phyloP scores from a whole-genome alignment of 495 filamentous ascomycete genomes.

The Xylaria venustula region DNA sequence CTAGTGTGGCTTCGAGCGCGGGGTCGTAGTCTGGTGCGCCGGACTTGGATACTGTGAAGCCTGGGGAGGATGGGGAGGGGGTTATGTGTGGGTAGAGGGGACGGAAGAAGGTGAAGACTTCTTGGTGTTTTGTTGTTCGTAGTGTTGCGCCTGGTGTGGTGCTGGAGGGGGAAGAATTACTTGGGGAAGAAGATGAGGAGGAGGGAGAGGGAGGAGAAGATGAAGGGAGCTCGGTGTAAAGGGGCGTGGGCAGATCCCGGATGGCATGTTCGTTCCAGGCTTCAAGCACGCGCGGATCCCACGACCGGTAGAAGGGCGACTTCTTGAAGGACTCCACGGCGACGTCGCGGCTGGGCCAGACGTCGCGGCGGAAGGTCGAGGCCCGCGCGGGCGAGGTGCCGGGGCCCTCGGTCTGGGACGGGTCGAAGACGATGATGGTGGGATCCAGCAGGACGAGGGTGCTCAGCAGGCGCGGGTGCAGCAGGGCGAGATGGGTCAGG shows the following conservation, averaged over 20 bases:
- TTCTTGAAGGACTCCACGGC: conserved; percentile 60
- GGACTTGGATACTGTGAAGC: conserved; percentile 19
- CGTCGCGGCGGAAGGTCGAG: conserved; percentile 64
- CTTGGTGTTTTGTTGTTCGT: conserved; percentile 63
- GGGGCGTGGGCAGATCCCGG: conserved; percentile 57
- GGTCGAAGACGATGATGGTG: conserved; percentile 59
- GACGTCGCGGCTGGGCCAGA: conserved; percentile 65
- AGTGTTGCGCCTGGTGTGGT: conserved; percentile 44
- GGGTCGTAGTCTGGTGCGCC: conserved; percentile 32
- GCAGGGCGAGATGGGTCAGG: conserved; percentile 59
- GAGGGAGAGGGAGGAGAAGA: neutral
- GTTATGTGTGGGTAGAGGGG: conserved; percentile 26
- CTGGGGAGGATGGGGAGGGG: neutral
- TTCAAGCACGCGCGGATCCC: conserved; percentile 72
- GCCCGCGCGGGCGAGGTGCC: conserved; percentile 44
- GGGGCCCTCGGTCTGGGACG: conserved; percentile 26
- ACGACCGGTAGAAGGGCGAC: conserved; percentile 66
- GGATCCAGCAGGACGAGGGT: conserved; percentile 80
- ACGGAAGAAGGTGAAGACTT: conserved; percentile 55
- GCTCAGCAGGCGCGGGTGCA: conserved; percentile 80
- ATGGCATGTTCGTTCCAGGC: conserved; percentile 65
- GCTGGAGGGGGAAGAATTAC: neutral
- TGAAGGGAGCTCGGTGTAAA: conserved; percentile 44
- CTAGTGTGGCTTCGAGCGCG: conserved; percentile 9
- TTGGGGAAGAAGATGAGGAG: neutral